Conservation (phyloP, 1,139 yeast species). For the Candida smagusa region DNA sequence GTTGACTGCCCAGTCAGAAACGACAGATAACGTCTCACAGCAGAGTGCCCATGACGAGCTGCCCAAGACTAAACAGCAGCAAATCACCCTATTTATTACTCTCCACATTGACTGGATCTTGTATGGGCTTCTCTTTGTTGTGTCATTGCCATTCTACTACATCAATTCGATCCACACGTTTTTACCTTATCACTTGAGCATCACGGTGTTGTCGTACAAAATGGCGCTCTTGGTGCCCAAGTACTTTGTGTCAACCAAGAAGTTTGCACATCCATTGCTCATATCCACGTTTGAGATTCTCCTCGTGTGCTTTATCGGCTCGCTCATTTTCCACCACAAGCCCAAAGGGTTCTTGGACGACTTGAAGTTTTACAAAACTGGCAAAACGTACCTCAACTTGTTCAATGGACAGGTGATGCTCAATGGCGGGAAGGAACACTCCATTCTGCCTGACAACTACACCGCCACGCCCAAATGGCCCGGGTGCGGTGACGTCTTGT, state of each 20-base stretch:
- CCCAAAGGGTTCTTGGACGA: constrained; percentile 48
- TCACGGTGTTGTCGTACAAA: constrained; percentile 56
- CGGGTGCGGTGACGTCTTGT: constrained; percentile 76
- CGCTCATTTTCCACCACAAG: constrained; percentile 45
- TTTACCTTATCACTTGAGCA: constrained; percentile 60
- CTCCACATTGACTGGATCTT: constrained; percentile 56
- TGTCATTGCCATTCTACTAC: constrained; percentile 56
- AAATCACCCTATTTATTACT: constrained; percentile 37
- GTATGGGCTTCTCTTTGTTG: constrained; percentile 43
- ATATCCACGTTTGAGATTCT: constrained; percentile 62
- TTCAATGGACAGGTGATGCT: constrained; percentile 41
- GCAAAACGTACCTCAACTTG: constrained; percentile 59
- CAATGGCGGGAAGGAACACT: constrained; percentile 24
- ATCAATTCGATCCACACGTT: constrained; percentile 45
- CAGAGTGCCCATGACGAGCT: constrained; percentile 5
- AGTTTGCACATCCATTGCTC: constrained; percentile 68
- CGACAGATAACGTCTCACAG: not conserved
- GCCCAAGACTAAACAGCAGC: constrained; percentile 20
- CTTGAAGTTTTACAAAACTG: constrained; percentile 61
- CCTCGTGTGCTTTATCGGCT: constrained; percentile 58
- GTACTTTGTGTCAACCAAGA: constrained; percentile 44
- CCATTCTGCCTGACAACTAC: constrained; percentile 16
- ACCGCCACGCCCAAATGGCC: constrained; percentile 54
- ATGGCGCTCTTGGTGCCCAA: constrained; percentile 49
- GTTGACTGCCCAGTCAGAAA: not conserved